These are phyloP conservation scores for Voacanga thouarsii DNA, from an alignment of 257 asterid species.

Conservation along the genomic window DNA sequence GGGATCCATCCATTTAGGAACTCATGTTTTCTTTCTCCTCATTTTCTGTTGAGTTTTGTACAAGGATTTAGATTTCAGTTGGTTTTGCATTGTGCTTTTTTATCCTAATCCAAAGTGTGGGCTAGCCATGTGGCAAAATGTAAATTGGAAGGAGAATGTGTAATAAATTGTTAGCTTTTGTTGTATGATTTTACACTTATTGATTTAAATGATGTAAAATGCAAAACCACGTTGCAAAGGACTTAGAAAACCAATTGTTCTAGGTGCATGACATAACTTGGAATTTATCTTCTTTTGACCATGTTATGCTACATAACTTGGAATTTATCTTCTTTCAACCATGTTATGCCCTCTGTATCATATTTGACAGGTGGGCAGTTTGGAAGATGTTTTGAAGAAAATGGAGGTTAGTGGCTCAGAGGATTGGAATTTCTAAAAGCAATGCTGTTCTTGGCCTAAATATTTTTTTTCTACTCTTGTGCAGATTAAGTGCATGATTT, in stretches of 20 bases:
- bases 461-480: background rate
- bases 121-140: background rate
- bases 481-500: background rate
- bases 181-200: background rate
- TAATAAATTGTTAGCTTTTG: background rate
- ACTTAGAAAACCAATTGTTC: background rate
- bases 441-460: background rate
- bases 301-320: too few species aligned
- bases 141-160: background rate
- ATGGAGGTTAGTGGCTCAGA: slow-evolving; percentile 65
- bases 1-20: background rate
- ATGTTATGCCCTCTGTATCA: background rate
- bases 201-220: background rate
- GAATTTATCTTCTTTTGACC: background rate
- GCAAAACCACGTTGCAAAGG: background rate
- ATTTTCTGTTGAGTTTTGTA: background rate
- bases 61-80: background rate
- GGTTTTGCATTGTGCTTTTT: background rate
- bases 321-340: background rate
- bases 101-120: background rate
- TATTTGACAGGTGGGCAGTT: slow-evolving; percentile 79
- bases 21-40: background rate
- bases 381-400: slow-evolving; percentile 89
- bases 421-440: background rate
- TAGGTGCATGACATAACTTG: background rate